Evolutionary conservation across 306 rosid genomes (phyloP), one percentile per base, ranked within the genome.

Genomic region (Fagus crenata): DNA sequence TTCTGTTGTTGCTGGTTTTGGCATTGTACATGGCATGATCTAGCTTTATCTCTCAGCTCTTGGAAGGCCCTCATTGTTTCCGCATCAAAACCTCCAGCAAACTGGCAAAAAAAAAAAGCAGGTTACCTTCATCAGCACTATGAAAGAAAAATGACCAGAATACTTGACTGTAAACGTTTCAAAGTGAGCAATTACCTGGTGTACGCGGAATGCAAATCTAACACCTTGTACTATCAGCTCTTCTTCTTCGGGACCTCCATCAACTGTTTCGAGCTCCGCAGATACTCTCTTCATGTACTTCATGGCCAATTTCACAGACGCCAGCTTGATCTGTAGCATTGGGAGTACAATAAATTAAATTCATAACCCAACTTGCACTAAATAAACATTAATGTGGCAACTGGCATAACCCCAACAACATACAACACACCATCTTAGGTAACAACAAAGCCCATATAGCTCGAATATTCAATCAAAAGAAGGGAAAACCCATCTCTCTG

Each of bases 41-140:
- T 87, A 1, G 97, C 98, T 74, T 92, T 92, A 15, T 96, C 99
- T 79, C 99, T 88, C 86, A 96, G 82, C 81, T 92, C 99, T 78
- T 96, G 93, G 77, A 96, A 96, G 5, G 97, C 99, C 73, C 89
- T 92, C 97, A 91, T 96, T 22, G 99, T 96, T 76, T 96, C 99
- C 49, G 78, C 97, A 79, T 96, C 98, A 76, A 92, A 96, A 4
- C 99, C 99, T 5, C 99, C 97, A 0, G 99, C 99, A 76, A 96
- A 96, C 99, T 96, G 93, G 75, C 84, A 87, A 42, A 76, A 13
- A 81, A 53, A 5, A 75, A 36, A 1, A 77, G 40, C 8, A 60
- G 2, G 13, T 58, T 53, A 58, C 28, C 15, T 14, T 76, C 46
- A 41, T 31, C 35, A n/a, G 58, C 55, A 6, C 7, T 15, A 4